phyloP scores from a whole-genome alignment of 371 early-diverging fungal species.

The Phascolomyces articulosus region DNA sequence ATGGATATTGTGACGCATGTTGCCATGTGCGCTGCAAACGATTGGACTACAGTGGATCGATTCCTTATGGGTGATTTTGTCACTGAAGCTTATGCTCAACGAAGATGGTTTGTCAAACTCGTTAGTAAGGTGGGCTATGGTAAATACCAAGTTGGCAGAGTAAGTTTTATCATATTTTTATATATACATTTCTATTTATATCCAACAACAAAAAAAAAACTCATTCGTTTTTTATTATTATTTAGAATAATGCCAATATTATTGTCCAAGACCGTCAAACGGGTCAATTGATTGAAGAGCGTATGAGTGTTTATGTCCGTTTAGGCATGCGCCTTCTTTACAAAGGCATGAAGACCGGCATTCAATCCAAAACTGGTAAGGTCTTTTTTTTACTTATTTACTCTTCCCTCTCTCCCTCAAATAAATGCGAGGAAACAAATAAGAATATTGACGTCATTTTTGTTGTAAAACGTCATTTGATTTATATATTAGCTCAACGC shows the following conservation, averaged over 20 bases:
- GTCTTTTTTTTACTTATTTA: too few species aligned
- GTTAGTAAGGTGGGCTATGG: constrained; percentile 79
- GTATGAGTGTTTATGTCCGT: constrained; percentile 83
- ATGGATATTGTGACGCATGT: constrained; percentile 83
- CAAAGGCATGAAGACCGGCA: constrained; percentile 55
- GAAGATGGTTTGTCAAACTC: constrained; percentile 82
- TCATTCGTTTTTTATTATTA: neutral
- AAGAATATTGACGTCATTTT: too few species aligned
- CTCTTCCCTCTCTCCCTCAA: too few species aligned
- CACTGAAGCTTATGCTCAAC: constrained; percentile 76
- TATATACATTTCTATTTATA: neutral
- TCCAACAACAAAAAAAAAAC: too few species aligned
- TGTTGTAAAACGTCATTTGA: neutral
- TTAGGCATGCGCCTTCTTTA: constrained; percentile 85
- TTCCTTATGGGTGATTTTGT: constrained; percentile 80
- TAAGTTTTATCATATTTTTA: constrained; percentile 19
- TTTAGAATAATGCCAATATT: constrained; percentile 74
- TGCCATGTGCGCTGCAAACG: constrained; percentile 71
- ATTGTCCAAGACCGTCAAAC: constrained; percentile 77
- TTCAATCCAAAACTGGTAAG: constrained; percentile 45
- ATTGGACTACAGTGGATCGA: constrained; percentile 64
- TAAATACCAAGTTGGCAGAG: constrained; percentile 69
- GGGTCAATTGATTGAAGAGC: constrained; percentile 80
- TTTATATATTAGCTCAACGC: constrained; percentile 39
- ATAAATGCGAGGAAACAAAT: too few species aligned